Evolutionary conservation across 1,139 yeast species (phyloP).

Genomic region (Suhomyces panamericanus): DNA sequence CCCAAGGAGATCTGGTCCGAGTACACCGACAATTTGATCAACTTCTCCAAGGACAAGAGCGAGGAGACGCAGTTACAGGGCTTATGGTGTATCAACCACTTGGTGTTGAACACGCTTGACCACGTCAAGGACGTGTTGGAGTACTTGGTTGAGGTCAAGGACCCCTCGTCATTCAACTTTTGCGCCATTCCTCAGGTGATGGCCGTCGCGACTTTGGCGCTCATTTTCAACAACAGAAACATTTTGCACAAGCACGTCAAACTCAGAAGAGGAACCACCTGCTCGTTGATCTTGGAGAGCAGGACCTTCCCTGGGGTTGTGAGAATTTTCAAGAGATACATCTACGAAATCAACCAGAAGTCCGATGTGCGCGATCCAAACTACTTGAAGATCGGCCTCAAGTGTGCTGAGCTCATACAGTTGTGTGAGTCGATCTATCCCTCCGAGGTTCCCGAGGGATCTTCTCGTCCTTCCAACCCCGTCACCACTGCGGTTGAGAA

Average conservation of each 20-base stretch:
- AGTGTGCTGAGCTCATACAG: constrained; percentile 86
- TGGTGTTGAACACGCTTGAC: constrained; percentile 74
- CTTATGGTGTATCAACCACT: constrained; percentile 73
- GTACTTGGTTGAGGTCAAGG: constrained; percentile 75
- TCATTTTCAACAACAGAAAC: constrained; percentile 76
- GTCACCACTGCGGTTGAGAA: constrained; percentile 28
- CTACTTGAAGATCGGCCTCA: constrained; percentile 78
- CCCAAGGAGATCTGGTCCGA: constrained; percentile 92
- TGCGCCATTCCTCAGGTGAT: constrained; percentile 98
- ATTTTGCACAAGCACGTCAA: constrained; percentile 76
- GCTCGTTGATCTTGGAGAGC: constrained; percentile 69
- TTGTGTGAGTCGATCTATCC: constrained; percentile 78
- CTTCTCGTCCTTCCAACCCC: constrained; percentile 20
- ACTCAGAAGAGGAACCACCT: constrained; percentile 91
- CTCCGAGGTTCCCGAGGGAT: constrained; percentile 37
- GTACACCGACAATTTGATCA: constrained; percentile 63
- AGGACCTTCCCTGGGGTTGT: constrained; percentile 78
- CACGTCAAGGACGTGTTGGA: constrained; percentile 79
- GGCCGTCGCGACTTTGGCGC: constrained; percentile 93
- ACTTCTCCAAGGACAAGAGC: constrained; percentile 49
- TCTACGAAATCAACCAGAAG: constrained; percentile 75
- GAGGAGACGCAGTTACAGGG: constrained; percentile 53
- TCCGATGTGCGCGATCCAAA: constrained; percentile 83
- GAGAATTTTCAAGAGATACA: constrained; percentile 68
- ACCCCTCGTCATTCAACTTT: constrained; percentile 82